These are phyloP conservation scores for Penicillium cosmopolitanum DNA, from an alignment of 495 filamentous ascomycete species.

Conservation along the genomic window DNA sequence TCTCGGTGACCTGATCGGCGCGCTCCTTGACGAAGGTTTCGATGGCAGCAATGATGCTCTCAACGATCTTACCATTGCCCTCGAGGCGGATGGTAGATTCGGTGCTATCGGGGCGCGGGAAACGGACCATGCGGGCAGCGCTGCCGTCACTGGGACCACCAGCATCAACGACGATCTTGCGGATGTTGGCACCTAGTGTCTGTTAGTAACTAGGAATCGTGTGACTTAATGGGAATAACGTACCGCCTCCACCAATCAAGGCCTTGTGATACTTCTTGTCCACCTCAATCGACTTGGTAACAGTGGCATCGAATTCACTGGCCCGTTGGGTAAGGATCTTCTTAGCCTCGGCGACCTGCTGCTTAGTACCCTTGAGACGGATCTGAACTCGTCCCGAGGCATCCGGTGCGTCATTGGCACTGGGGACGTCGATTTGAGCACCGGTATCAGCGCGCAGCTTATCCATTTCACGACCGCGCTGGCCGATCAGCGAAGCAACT, in stretches of 20 bases:
- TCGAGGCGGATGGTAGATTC: constrained; percentile 86
- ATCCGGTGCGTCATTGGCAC: constrained; percentile 61
- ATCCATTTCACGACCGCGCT: constrained; percentile 88
- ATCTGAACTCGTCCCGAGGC: constrained; percentile 74
- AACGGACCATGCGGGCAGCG: constrained; percentile 84
- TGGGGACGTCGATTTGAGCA: constrained; percentile 88
- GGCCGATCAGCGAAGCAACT: constrained; percentile 85
- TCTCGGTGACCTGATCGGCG: constrained; percentile 73
- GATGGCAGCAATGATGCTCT: constrained; percentile 85
- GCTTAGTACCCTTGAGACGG: constrained; percentile 85
- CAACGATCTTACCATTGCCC: constrained; percentile 78
- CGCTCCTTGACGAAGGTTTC: constrained; percentile 76
- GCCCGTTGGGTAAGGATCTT: constrained; percentile 82
- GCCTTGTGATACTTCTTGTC: constrained; percentile 90
- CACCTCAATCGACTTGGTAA: constrained; percentile 80
- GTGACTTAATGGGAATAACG: constrained; percentile 33
- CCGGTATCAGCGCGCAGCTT: constrained; percentile 79
- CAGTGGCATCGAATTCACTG: constrained; percentile 81
- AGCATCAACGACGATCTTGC: constrained; percentile 81
- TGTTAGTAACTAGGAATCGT: constrained; percentile 37
- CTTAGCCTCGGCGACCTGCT: constrained; percentile 87
- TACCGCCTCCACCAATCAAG: constrained; percentile 88
- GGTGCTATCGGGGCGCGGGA: constrained; percentile 77
- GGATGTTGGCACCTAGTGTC: constrained; percentile 76
- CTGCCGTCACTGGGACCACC: constrained; percentile 85